These are phyloP conservation scores for Glycine soja DNA, from an alignment of 306 rosid species.

Conservation along the genomic window DNA sequence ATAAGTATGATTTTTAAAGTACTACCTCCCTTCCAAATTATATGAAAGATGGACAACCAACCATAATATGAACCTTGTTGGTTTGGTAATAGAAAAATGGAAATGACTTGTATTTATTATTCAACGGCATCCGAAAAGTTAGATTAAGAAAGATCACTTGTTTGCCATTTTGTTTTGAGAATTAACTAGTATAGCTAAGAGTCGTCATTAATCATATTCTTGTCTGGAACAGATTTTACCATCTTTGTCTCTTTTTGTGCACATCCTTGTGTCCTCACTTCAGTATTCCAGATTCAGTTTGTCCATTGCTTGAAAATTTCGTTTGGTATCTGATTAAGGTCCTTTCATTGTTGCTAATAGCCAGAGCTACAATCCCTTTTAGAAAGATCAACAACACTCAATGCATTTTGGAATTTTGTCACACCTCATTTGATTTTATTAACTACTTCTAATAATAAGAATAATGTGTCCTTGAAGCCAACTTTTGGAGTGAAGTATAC, in stretches of 20 bases:
- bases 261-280: conserved; percentile 38
- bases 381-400: background rate
- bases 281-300: conserved; percentile 28
- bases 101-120: background rate
- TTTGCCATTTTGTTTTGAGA: background rate
- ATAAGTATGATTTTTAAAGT: too few species aligned
- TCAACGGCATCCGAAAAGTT: background rate
- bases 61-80: background rate
- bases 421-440: background rate
- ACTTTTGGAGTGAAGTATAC: background rate
- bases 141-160: background rate
- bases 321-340: background rate
- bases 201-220: background rate
- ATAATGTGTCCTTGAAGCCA: background rate
- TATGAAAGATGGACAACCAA: background rate
- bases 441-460: background rate
- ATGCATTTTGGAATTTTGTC: background rate
- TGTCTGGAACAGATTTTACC: conserved; percentile 9
- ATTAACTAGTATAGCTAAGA: background rate
- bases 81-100: conserved; percentile 6
- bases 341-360: background rate
- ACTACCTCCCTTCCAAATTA: too few species aligned
- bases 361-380: background rate
- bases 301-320: background rate
- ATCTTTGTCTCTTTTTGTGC: conserved; percentile 2